Evolutionary conservation across 2,329 filamentous ascomycete genomes (phyloP), one percentile per base, ranked within the genome.

Genomic region (Aspergillus quadricinctus): DNA sequence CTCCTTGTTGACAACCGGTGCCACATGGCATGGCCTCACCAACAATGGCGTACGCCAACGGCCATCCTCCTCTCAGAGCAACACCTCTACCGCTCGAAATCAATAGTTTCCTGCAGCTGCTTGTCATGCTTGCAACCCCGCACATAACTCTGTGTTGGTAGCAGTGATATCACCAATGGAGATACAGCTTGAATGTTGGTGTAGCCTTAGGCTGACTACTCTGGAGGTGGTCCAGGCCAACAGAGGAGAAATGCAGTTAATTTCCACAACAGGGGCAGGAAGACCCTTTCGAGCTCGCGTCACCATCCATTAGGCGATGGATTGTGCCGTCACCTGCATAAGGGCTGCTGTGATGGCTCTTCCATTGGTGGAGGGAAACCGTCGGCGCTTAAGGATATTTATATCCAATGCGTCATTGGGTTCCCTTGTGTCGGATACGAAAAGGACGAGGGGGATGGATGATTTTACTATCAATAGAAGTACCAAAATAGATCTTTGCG

Each of bases 311-410:
- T 23, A 25, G 27, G 41, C 23, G 43, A 14, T 46, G 31, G 31
- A 7, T 14, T 23, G 19, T 46, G 43, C 43, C 43, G 21, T 46
- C 43, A 46, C 43, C 43, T 46, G 43, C 43, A 46, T 46, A 9
- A 23, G 23, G 37, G 23, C 21, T 46, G 43, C 4, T 23, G 23
- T 25, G 21, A 23, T 10, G 43, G 37, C 6, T 23, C 5, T 46
- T 46, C 23, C 19, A 46, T 46, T 46, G 43, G 31, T 19, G 50
- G 23, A 48, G 25, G 31, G 28, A 21, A 48, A 55, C 29, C 11
- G 41, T 52, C 55, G 54, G 60, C 60, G 60, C 60, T 61, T 62
- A 62, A 56, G 23, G 43, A 48, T 54, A 61, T 57, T 55, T 49
- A 27, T 58, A 57, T 57, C 35, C 21, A 1, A 2, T 2, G 29